phyloP scores from a whole-genome alignment of 2,329 filamentous ascomycete genomes.

The Fusarium continuum region DNA sequence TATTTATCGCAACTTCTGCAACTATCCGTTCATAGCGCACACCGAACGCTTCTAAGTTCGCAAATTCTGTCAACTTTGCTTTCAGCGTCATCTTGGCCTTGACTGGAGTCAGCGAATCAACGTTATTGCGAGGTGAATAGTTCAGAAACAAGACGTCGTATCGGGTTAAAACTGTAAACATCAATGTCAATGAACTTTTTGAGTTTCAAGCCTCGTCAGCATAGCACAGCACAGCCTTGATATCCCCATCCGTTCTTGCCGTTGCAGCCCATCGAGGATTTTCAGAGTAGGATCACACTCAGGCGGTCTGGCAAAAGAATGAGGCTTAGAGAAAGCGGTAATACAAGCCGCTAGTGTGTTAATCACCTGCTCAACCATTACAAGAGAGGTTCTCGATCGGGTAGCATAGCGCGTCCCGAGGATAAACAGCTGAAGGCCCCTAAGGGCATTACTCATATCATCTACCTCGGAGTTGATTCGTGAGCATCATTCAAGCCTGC shows the following conservation, averaged over 20 bases:
- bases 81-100: conserved; percentile 12
- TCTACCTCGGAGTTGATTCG: not conserved
- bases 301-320: not conserved
- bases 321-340: conserved; percentile 9
- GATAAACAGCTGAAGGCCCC: conserved; percentile 2
- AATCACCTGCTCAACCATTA: conserved; percentile 23
- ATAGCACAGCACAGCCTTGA: conserved; percentile 1
- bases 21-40: not conserved
- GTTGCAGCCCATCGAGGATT: not conserved
- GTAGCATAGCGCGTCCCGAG: not conserved
- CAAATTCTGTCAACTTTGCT: conserved; percentile 11
- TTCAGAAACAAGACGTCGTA: not conserved
- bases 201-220: conserved; percentile 10
- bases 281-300: not conserved
- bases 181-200: conserved; percentile 12
- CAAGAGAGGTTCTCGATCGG: conserved; percentile 7
- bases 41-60: not conserved
- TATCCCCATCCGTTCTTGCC: conserved; percentile 10
- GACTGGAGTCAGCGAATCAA: not conserved
- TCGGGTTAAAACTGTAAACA: conserved; percentile 16
- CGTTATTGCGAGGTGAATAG: rapidly evolving
- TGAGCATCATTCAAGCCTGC: not conserved
- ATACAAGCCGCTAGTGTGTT: conserved; percentile 9
- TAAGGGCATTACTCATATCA: not conserved
- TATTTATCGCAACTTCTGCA: not conserved